These are phyloP conservation scores for Exophiala calicioides DNA, from an alignment of 2,329 filamentous ascomycete species.

Conservation along the genomic window DNA sequence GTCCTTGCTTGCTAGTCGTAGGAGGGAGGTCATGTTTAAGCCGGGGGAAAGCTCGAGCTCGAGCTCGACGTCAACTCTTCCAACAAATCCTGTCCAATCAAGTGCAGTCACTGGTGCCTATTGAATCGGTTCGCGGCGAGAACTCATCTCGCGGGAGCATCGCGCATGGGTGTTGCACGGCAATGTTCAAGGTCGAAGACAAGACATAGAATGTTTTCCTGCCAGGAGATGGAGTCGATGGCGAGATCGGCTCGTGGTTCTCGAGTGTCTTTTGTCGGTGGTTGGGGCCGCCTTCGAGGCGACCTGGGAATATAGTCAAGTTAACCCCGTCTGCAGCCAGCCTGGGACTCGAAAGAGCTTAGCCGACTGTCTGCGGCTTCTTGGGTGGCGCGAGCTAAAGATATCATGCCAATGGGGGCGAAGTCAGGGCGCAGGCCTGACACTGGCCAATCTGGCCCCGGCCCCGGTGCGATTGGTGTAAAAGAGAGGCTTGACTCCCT, in stretches of 20 bases:
- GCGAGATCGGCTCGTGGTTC: too few species aligned
- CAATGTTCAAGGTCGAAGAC: constrained; percentile 17
- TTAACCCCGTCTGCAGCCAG: constrained; percentile 14
- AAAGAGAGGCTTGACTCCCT: constrained; percentile 9
- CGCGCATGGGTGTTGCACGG: constrained; percentile 20
- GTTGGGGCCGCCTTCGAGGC: constrained; percentile 21
- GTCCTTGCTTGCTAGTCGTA: constrained; percentile 26
- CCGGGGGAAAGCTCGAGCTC: too few species aligned
- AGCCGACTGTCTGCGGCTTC: constrained; percentile 13
- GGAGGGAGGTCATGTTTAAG: constrained; percentile 27
- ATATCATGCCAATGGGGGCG: constrained; percentile 28
- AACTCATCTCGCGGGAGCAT: constrained; percentile 18
- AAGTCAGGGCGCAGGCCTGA: constrained; percentile 27
- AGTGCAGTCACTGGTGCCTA: neutral
- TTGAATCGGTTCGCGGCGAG: constrained; percentile 12
- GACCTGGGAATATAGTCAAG: constrained; percentile 23
- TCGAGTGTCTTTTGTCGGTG: constrained; percentile 27
- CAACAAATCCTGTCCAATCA: constrained; percentile 15
- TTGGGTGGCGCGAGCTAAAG: constrained; percentile 27
- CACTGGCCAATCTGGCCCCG: constrained; percentile 22
- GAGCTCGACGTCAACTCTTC: constrained; percentile 8
- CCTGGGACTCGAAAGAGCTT: constrained; percentile 20
- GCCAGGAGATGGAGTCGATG: too few species aligned
- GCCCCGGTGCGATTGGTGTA: constrained; percentile 16
- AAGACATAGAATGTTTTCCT: constrained; percentile 10